Evolutionary conservation across 805 yeast species (phyloP).

Genomic region (Jamesozyma rosinii): DNA sequence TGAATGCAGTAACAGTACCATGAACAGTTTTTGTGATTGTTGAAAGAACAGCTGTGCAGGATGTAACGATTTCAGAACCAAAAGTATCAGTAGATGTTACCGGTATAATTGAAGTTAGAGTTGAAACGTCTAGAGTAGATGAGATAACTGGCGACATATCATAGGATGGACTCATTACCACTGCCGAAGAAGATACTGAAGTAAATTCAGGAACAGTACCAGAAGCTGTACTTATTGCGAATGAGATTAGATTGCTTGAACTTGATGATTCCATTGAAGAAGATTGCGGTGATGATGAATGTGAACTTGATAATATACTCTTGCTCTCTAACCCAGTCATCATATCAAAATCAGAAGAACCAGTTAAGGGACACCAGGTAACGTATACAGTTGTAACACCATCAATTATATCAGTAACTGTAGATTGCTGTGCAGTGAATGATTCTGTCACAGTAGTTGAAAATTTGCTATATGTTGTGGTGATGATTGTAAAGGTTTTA

Average conservation of each 20-base stretch:
- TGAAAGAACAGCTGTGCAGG: neutral
- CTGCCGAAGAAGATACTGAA: too few species aligned
- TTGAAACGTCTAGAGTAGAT: conserved; percentile 3
- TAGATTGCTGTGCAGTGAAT: conserved; percentile 5
- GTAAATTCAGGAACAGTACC: too few species aligned
- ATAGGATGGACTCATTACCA: too few species aligned
- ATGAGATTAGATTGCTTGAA: too few species aligned
- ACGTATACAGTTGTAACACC: conserved; percentile 25
- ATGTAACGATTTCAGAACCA: conserved; percentile 2
- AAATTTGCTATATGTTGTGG: conserved; percentile 5
- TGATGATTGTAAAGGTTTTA: neutral
- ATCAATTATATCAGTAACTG: conserved; percentile 18
- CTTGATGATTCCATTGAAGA: too few species aligned
- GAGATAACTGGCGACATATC: too few species aligned
- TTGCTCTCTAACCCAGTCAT: too few species aligned
- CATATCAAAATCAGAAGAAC: too few species aligned
- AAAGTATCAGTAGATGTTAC: conserved; percentile 16
- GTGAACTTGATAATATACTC: too few species aligned
- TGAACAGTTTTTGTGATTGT: conserved; percentile 3
- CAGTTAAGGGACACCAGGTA: conserved; percentile 32
- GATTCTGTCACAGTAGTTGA: neutral
- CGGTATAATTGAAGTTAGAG: neutral
- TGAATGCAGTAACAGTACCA: conserved; percentile 24
- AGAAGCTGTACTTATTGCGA: too few species aligned
- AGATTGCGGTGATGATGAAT: too few species aligned